phyloP scores from a whole-genome alignment of 768 basidiomycete genomes.

The Tubosaeta sp. region DNA sequence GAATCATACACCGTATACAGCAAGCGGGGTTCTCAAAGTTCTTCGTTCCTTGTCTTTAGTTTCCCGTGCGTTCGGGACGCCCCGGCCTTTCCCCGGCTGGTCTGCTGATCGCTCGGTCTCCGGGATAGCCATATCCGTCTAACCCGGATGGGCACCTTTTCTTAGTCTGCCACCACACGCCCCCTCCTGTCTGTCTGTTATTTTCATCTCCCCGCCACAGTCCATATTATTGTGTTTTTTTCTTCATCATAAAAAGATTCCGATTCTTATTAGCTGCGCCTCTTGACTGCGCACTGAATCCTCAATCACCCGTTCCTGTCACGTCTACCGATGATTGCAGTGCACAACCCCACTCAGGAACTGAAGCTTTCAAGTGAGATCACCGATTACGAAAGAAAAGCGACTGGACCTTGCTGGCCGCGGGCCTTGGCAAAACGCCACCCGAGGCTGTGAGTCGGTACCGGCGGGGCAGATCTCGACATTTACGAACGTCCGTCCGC shows the following conservation, averaged over 20 bases:
- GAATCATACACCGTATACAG: not conserved
- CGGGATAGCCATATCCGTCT: too few relatives aligned
- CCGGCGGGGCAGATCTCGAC: not conserved
- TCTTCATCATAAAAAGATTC: not conserved
- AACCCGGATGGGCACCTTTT: not conserved
- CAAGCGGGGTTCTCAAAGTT: not conserved
- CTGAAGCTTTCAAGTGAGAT: not conserved
- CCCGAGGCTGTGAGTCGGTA: conserved; percentile 13
- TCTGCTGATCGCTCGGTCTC: too few relatives aligned
- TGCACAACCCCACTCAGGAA: conserved; percentile 10
- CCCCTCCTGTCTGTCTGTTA: not conserved
- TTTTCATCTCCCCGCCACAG: not conserved
- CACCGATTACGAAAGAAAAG: conserved; percentile 12
- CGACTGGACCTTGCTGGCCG: not conserved
- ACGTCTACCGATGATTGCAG: conserved; percentile 9
- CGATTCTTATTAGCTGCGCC: not conserved
- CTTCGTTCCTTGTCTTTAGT: too few relatives aligned
- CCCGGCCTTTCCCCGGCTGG: too few relatives aligned
- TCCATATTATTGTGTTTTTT: not conserved
- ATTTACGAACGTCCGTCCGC: not conserved
- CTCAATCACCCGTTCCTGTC: not conserved
- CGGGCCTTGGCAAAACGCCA: not conserved
- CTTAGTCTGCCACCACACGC: not conserved
- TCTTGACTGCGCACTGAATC: conserved; percentile 10
- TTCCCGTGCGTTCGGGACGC: not conserved